Conservation (phyloP, 2,329 filamentous ascomycete genomes). For the Ophiostoma australiae region DNA sequence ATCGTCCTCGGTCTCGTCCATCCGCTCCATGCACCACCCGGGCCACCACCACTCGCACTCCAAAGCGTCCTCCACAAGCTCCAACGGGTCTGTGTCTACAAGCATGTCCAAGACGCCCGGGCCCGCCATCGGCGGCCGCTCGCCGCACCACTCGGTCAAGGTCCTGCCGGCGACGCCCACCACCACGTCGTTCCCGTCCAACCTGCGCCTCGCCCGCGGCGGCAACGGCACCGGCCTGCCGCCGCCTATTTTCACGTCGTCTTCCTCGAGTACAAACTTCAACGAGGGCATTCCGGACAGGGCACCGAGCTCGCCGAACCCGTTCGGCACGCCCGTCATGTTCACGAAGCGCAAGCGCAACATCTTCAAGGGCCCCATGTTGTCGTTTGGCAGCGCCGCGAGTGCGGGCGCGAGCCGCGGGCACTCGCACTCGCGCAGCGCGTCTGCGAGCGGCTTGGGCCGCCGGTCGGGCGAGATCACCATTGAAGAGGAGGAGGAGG, state of each 20-base stretch:
- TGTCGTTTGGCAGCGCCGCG: conserved; percentile 46
- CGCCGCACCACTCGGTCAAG: conserved; percentile 86
- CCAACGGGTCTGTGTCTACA: conserved; percentile 65
- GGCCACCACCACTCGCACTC: conserved; percentile 83
- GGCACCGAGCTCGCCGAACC: conserved; percentile 52
- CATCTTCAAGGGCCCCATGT: conserved; percentile 74
- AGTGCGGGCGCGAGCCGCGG: conserved; percentile 27
- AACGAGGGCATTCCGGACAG: conserved; percentile 52
- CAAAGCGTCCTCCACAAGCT: conserved; percentile 90
- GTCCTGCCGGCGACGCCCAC: conserved; percentile 90
- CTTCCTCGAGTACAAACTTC: conserved; percentile 36
- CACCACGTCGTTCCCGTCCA: conserved; percentile 68
- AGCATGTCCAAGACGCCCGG: conserved; percentile 62
- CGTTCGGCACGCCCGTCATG: conserved; percentile 49
- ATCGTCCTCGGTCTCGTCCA: conserved; percentile 87
- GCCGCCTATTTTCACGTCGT: background rate
- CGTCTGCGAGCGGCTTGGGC: conserved; percentile 59
- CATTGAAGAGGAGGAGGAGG: conserved; percentile 63
- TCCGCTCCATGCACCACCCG: conserved; percentile 86
- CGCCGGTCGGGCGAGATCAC: conserved; percentile 68
- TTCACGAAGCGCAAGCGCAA: conserved; percentile 79
- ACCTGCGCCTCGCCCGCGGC: conserved; percentile 74
- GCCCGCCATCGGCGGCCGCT: conserved; percentile 53
- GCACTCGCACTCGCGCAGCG: conserved; percentile 47
- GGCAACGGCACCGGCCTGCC: background rate